These are phyloP conservation scores for Rhinocladiella mackenziei DNA, from an alignment of 2,329 filamentous ascomycete genomes.

Conservation along the genomic window DNA sequence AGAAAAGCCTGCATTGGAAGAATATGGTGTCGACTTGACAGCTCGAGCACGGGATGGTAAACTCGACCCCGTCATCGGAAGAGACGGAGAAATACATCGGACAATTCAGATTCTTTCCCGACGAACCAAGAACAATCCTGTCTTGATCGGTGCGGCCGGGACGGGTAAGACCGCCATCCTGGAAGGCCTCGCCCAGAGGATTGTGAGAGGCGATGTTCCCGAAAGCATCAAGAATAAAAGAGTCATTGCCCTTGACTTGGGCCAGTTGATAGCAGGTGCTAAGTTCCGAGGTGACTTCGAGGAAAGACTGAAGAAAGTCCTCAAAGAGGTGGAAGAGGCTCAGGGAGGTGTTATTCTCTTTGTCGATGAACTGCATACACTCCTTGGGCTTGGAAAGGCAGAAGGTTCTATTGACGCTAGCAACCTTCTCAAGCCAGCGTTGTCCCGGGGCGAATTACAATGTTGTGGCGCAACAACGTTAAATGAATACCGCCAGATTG, in stretches of 20 bases:
- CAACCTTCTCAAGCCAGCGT: conserved; percentile 86
- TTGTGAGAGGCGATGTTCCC: conserved; percentile 87
- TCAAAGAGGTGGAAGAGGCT: conserved; percentile 86
- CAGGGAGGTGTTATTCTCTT: conserved; percentile 89
- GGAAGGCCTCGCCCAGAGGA: conserved; percentile 89
- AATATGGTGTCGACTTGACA: conserved; percentile 88
- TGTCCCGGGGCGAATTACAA: conserved; percentile 89
- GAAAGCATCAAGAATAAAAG: conserved; percentile 94
- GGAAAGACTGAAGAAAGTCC: conserved; percentile 81
- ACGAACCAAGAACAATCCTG: conserved; percentile 96
- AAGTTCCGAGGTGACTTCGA: conserved; percentile 97
- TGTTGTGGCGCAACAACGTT: conserved; percentile 93
- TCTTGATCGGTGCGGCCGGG: conserved; percentile 95
- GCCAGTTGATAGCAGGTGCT: conserved; percentile 88
- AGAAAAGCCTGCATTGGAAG: conserved; percentile 82
- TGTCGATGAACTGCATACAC: conserved; percentile 87
- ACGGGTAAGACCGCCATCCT: conserved; percentile 98
- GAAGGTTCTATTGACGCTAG: conserved; percentile 96
- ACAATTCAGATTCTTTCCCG: conserved; percentile 92
- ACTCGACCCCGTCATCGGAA: conserved; percentile 90
- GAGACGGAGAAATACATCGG: conserved; percentile 85
- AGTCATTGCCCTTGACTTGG: conserved; percentile 82
- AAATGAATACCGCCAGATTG: conserved; percentile 86
- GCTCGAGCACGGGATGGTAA: conserved; percentile 80
- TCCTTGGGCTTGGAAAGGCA: conserved; percentile 88